These are phyloP conservation scores for Hypoxylon cercidicola DNA, from an alignment of 495 filamentous ascomycete species.

Conservation along the genomic window DNA sequence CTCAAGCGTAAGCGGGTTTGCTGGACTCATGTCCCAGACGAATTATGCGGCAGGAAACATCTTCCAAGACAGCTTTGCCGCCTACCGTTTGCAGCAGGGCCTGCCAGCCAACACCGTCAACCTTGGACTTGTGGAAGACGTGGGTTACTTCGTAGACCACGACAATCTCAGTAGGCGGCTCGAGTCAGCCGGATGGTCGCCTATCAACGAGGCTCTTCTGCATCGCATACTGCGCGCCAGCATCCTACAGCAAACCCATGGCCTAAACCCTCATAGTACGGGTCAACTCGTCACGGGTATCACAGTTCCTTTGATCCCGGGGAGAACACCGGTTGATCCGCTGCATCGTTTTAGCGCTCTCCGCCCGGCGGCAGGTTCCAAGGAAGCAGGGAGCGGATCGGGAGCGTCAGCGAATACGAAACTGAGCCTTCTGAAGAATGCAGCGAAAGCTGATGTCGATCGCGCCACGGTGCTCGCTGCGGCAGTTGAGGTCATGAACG, in stretches of 20 bases:
- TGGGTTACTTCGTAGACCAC: constrained; percentile 52
- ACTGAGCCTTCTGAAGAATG: constrained; percentile 2
- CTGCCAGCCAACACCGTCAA: constrained; percentile 60
- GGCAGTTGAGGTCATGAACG: background rate
- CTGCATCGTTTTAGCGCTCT: constrained; percentile 7
- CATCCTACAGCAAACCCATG: constrained; percentile 2
- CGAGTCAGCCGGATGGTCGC: constrained; percentile 2
- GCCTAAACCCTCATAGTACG: background rate
- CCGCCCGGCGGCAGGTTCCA: background rate
- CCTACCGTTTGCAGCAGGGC: constrained; percentile 52
- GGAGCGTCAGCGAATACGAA: background rate
- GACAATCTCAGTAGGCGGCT: constrained; percentile 5
- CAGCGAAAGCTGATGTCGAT: background rate
- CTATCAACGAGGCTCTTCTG: constrained; percentile 3
- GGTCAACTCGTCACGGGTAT: constrained; percentile 2
- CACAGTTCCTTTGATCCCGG: background rate
- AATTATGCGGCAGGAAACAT: constrained; percentile 71
- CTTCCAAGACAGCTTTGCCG: constrained; percentile 63
- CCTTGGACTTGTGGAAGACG: constrained; percentile 61
- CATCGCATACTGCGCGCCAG: constrained; percentile 2
- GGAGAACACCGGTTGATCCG: background rate
- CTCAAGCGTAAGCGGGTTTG: constrained; percentile 64
- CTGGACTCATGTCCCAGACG: constrained; percentile 66
- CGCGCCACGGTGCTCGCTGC: background rate
- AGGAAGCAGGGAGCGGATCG: background rate